These are phyloP conservation scores for Sugiyamaella sp. DNA, from an alignment of 1,139 yeast genomes.

Conservation along the genomic window DNA sequence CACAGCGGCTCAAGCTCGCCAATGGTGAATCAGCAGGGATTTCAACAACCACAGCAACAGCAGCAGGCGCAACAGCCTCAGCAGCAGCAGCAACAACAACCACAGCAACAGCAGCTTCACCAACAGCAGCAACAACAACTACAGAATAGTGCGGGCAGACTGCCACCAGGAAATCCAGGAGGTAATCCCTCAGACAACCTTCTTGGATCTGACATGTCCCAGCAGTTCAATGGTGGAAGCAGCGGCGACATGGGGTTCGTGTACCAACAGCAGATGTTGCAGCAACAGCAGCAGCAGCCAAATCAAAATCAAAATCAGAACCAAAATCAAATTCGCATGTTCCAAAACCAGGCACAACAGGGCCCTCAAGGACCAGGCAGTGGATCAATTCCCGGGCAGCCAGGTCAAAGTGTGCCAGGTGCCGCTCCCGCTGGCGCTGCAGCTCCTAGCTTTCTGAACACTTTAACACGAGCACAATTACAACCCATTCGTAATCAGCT, in stretches of 20 bases:
- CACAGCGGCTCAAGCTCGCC: constrained; percentile 32
- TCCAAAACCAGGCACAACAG: constrained; percentile 9
- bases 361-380: neutral
- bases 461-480: constrained; percentile 30
- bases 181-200: constrained; percentile 12
- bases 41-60: constrained; percentile 20
- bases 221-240: constrained; percentile 20
- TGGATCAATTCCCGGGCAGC: no score
- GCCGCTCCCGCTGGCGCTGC: neutral
- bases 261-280: constrained; percentile 31
- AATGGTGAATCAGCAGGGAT: constrained; percentile 19
- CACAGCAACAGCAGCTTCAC: constrained; percentile 22
- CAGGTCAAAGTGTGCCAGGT: no score
- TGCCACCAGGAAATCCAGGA: constrained; percentile 5
- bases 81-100: constrained; percentile 22
- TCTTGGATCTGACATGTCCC: constrained; percentile 16
- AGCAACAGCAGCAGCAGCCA: constrained; percentile 22
- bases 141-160: constrained; percentile 10
- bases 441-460: constrained; percentile 10
- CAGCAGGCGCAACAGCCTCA: constrained; percentile 17
- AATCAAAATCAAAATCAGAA: constrained; percentile 23
- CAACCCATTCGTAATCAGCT: constrained; percentile 31
- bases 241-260: constrained; percentile 17
- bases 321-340: constrained; percentile 18
- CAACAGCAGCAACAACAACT: constrained; percentile 25